Evolutionary conservation across 371 early-diverging fungal species (phyloP).

Genomic region (Gilbertella persicaria): DNA sequence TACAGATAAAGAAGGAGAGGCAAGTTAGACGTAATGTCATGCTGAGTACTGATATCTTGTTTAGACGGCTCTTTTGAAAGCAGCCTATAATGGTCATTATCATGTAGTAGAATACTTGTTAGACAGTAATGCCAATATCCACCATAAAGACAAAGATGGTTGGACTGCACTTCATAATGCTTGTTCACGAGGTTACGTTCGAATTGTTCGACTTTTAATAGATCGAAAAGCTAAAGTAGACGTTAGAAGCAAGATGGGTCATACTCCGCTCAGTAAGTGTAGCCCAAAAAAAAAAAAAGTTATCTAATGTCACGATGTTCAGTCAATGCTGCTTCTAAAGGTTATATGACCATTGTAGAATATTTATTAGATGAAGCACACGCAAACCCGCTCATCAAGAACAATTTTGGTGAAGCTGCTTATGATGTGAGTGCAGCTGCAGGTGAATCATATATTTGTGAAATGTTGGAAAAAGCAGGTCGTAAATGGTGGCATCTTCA

Average conservation of each 20-base stretch:
- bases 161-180: constrained; percentile 87
- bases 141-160: constrained; percentile 73
- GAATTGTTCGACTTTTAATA: constrained; percentile 58
- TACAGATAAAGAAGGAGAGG: constrained; percentile 72
- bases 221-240: constrained; percentile 60
- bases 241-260: constrained; percentile 62
- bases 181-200: constrained; percentile 57
- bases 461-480: constrained; percentile 61
- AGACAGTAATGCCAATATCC: constrained; percentile 56
- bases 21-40: constrained; percentile 28
- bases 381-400: constrained; percentile 66
- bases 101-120: constrained; percentile 66
- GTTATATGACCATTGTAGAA: constrained; percentile 61
- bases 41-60: too few relatives aligned
- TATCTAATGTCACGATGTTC: too few relatives aligned
- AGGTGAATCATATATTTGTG: constrained; percentile 62
- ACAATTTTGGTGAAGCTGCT: constrained; percentile 73
- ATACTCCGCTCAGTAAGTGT: constrained; percentile 75
- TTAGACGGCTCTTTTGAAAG: constrained; percentile 80
- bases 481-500: constrained; percentile 26
- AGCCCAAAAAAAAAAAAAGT: too few relatives aligned
- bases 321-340: constrained; percentile 81
- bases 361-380: constrained; percentile 60
- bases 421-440: constrained; percentile 79
- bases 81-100: constrained; percentile 69